phyloP scores from a whole-genome alignment of 139 green algal genomes.

The Asterochloris sp. region DNA sequence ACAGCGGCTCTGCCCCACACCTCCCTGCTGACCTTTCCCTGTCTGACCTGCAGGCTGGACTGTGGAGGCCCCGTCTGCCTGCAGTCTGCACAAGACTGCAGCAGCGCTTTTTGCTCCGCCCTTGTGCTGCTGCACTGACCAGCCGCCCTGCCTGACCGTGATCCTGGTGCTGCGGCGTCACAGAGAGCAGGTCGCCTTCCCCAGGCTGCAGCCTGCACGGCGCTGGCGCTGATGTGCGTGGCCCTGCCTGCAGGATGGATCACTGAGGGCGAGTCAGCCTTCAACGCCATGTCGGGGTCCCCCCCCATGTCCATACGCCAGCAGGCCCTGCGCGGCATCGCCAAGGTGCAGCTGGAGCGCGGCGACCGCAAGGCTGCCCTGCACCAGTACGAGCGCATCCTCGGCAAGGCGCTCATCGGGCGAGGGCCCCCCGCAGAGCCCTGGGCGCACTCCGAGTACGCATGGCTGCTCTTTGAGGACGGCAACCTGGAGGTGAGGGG shows the following conservation, averaged over 20 bases:
- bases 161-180: background rate
- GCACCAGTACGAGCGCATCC: conserved; percentile 71
- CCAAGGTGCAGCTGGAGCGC: conserved; percentile 44
- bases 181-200: too few relatives aligned
- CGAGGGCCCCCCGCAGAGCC: conserved; percentile 50
- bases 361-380: conserved; percentile 44
- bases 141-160: background rate
- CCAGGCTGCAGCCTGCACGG: background rate
- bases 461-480: conserved; percentile 64
- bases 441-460: conserved; percentile 75
- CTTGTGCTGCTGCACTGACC: too few relatives aligned
- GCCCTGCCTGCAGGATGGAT: conserved; percentile 42
- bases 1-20: too few relatives aligned
- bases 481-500: conserved; percentile 34
- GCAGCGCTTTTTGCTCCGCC: too few relatives aligned
- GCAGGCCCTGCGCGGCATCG: conserved; percentile 61
- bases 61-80: too few relatives aligned
- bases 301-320: conserved; percentile 61
- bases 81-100: too few relatives aligned
- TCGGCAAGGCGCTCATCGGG: conserved; percentile 60
- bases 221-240: background rate
- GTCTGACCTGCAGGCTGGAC: too few relatives aligned
- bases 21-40: too few relatives aligned
- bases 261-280: conserved; percentile 66
- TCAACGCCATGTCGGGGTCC: conserved; percentile 62